A percentile compares a stretch with the other conserved stretches of the same genome.
phyloP scores from a whole-genome alignment of 495 filamentous ascomycete species.

The Penicillium bovifimosum region DNA sequence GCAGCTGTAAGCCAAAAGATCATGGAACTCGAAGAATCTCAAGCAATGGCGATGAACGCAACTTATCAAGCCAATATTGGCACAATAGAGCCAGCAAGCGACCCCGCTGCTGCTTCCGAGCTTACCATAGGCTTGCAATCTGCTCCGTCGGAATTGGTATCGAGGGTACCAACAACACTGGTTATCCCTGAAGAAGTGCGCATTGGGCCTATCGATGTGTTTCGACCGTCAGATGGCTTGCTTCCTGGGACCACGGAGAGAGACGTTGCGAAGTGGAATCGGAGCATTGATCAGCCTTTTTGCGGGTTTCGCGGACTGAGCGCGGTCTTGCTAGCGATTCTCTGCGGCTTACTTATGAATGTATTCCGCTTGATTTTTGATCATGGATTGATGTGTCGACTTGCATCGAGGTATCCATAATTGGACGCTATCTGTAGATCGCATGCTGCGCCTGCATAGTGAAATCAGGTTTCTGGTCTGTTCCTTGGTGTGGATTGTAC shows the following conservation, averaged over 20 bases:
- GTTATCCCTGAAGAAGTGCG: slow-evolving; percentile 30
- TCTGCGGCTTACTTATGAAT: slow-evolving; percentile 17
- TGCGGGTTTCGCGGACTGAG: slow-evolving; percentile 20
- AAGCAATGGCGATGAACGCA: not conserved
- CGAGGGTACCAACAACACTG: not conserved
- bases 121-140: not conserved
- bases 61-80: not conserved
- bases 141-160: not conserved
- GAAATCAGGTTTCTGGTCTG: too few species aligned
- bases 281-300: slow-evolving; percentile 13
- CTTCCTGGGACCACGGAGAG: slow-evolving; percentile 13
- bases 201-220: slow-evolving; percentile 19
- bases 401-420: too few species aligned
- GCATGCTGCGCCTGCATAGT: not conserved
- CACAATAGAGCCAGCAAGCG: not conserved
- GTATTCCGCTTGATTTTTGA: slow-evolving; percentile 12
- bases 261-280: slow-evolving; percentile 15
- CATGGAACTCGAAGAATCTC: slow-evolving; percentile 22
- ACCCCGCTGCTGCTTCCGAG: not conserved
- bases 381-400: not conserved
- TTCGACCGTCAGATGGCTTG: slow-evolving; percentile 20
- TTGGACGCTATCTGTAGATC: too few species aligned
- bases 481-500: too few species aligned
- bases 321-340: slow-evolving; percentile 9
- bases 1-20: slow-evolving; percentile 11